These are phyloP conservation scores for Jatropha multifida DNA, from an alignment of 441 rosid genomes.

Conservation along the genomic window DNA sequence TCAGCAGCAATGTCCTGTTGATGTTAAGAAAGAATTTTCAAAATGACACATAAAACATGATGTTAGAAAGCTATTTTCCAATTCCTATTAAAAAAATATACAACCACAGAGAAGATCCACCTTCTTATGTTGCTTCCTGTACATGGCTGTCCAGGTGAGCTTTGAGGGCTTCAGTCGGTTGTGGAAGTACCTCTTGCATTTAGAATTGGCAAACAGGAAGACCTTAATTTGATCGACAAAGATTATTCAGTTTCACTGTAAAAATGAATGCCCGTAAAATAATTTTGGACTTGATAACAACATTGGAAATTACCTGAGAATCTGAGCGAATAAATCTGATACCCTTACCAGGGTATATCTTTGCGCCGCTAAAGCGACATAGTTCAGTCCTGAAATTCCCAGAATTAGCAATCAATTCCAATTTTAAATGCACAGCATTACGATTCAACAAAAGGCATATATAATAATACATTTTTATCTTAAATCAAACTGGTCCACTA, in stretches of 20 bases:
- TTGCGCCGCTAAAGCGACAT: slow-evolving; percentile 1
- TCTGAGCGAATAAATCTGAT: slow-evolving; percentile 3
- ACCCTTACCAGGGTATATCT: slow-evolving; percentile 5
- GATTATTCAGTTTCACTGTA: background rate
- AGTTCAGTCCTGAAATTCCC: background rate
- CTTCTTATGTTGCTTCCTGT: slow-evolving; percentile 27
- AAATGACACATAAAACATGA: background rate
- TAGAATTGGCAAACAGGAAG: slow-evolving; percentile 27
- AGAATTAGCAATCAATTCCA: background rate
- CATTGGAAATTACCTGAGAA: background rate
- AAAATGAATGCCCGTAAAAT: background rate
- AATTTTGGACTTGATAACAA: background rate
- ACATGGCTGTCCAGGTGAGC: slow-evolving; percentile 29
- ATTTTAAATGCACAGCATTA: background rate
- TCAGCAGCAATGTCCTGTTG: slow-evolving; percentile 4
- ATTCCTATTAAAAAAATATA: background rate
- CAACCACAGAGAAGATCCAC: background rate
- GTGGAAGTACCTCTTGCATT: slow-evolving; percentile 34
- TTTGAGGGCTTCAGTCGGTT: slow-evolving; percentile 32
- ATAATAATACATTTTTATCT: no score
- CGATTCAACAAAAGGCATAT: no score
- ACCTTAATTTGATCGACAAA: slow-evolving; percentile 16
- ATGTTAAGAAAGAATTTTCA: background rate
- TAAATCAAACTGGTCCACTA: no score
- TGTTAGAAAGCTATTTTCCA: background rate